These are phyloP conservation scores for Sedum album DNA, from an alignment of 164 flowering plant species.

Conservation along the genomic window DNA sequence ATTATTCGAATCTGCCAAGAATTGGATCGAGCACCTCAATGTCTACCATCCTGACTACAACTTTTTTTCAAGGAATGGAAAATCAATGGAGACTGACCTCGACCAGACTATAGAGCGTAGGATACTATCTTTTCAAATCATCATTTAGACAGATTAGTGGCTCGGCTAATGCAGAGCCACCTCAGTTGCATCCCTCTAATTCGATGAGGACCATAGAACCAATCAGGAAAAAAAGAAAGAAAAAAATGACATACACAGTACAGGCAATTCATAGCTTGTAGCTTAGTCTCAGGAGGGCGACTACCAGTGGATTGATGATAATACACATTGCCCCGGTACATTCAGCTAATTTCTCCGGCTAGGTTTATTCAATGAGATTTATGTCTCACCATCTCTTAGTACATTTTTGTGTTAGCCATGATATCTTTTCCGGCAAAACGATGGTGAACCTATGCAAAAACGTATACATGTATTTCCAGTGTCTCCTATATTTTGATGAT, in stretches of 20 bases:
- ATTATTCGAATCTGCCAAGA: background rate
- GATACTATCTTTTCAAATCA: background rate
- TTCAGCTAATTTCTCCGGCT: background rate
- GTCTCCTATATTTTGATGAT: no score
- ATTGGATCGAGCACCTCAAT: background rate
- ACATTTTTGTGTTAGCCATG: conserved; percentile 1
- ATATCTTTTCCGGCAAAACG: background rate
- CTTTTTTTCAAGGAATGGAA: background rate
- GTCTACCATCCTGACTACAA: background rate
- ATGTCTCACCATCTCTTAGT: background rate
- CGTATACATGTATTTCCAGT: no score
- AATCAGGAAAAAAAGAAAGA: background rate
- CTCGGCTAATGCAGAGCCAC: background rate
- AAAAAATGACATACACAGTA: conserved; percentile 1
- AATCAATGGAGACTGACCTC: background rate
- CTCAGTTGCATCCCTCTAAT: background rate
- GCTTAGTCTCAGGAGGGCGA: background rate
- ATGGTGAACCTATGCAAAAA: no score
- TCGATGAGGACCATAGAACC: background rate
- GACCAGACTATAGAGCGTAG: background rate
- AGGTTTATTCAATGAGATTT: background rate
- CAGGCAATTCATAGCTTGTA: conserved; percentile 2
- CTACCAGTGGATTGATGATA: conserved; percentile 3
- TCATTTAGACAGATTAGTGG: background rate
- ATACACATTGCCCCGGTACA: conserved; percentile 3